phyloP scores from a whole-genome alignment of 306 rosid genomes.

The Dryas alaskensis region DNA sequence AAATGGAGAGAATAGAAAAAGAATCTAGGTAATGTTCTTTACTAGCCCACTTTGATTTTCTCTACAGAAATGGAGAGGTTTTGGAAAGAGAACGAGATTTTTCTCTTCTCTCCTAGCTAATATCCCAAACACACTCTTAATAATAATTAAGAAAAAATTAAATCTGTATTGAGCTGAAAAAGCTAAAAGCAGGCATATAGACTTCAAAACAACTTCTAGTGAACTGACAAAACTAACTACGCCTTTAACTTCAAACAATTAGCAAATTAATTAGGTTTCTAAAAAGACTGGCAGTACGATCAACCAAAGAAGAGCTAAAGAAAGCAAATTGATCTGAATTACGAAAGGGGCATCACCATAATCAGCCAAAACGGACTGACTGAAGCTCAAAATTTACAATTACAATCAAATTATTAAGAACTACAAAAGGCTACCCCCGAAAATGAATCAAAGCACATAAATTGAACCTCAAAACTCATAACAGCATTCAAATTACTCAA shows the following conservation, averaged over 20 bases:
- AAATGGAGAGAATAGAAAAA: too few relatives aligned
- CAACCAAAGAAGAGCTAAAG: conserved; percentile 1
- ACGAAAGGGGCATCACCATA: not conserved
- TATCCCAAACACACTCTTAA: too few relatives aligned
- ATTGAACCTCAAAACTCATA: conserved; percentile 2
- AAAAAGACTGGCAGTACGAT: not conserved
- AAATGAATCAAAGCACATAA: not conserved
- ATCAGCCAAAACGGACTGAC: conserved; percentile 33
- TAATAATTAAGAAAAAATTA: too few relatives aligned
- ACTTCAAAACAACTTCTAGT: not conserved
- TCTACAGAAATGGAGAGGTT: not conserved
- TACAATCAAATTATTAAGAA: conserved; percentile 8
- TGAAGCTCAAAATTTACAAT: not conserved
- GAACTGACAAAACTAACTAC: not conserved
- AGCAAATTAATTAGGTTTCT: not conserved
- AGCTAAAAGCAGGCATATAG: not conserved
- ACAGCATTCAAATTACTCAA: conserved; percentile 16
- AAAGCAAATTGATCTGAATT: conserved; percentile 8
- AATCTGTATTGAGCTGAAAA: too few relatives aligned
- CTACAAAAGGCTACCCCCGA: not conserved
- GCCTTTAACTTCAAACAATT: not conserved
- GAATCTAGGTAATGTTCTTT: not conserved
- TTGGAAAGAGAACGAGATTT: not conserved
- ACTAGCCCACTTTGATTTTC: not conserved
- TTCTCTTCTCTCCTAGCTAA: not conserved